phyloP scores from a whole-genome alignment of 2,329 filamentous ascomycete genomes.

The Fusarium pseudoanthophilum region DNA sequence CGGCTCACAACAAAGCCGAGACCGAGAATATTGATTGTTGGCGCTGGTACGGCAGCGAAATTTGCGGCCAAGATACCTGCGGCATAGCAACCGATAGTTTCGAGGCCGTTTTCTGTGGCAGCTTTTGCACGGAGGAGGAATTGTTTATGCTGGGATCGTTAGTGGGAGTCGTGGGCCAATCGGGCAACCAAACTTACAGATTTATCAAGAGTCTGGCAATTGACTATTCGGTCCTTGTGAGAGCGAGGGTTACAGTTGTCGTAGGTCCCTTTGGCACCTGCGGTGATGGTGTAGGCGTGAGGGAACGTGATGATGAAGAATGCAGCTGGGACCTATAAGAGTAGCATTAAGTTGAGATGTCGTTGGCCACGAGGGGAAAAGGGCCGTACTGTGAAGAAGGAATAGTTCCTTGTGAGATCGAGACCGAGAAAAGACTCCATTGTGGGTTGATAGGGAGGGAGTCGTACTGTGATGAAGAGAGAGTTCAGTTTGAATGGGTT shows the following conservation, averaged over 20 bases:
- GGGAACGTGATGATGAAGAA: constrained; percentile 51
- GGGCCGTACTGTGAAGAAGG: constrained; percentile 45
- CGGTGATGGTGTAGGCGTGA: constrained; percentile 47
- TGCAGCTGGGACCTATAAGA: constrained; percentile 55
- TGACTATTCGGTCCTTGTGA: constrained; percentile 46
- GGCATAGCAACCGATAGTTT: constrained; percentile 57
- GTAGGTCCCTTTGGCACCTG: constrained; percentile 45
- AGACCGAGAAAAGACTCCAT: constrained; percentile 50
- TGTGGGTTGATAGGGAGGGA: constrained; percentile 8
- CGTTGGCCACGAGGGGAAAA: too few relatives aligned
- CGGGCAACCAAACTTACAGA: constrained; percentile 28
- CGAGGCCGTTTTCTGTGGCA: constrained; percentile 56
- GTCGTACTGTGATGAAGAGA: not conserved
- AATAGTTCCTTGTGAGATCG: constrained; percentile 51
- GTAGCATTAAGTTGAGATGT: not conserved
- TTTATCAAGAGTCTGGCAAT: constrained; percentile 48
- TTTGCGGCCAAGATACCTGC: constrained; percentile 59
- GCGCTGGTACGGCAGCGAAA: constrained; percentile 51
- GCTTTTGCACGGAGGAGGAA: constrained; percentile 64
- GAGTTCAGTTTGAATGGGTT: not conserved
- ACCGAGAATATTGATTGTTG: constrained; percentile 54
- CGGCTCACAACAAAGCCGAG: constrained; percentile 55
- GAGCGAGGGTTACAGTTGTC: constrained; percentile 54
- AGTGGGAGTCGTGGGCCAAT: not conserved
- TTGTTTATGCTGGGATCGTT: constrained; percentile 60